Evolutionary conservation across 257 asterid species (phyloP).

Genomic region (Ajuga chamaepitys): DNA sequence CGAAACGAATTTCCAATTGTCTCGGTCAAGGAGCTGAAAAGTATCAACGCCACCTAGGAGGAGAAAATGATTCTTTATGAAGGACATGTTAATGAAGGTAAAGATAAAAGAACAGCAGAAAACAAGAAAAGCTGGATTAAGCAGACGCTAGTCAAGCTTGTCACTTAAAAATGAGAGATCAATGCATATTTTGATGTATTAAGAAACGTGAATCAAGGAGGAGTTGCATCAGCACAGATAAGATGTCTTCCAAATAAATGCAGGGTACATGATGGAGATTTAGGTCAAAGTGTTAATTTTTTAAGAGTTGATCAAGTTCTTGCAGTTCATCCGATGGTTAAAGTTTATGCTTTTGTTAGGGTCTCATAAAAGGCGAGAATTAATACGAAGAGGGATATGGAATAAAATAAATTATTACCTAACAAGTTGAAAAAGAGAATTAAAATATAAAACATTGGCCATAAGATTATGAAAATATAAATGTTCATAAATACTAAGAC

Average conservation of each 20-base stretch:
- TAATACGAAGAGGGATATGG: background rate
- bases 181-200: background rate
- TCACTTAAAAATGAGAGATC: background rate
- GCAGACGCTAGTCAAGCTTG: background rate
- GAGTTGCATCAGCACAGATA: background rate
- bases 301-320: background rate
- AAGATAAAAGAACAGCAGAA: background rate
- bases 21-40: conserved; percentile 99
- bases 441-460: no score
- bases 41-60: conserved; percentile 88
- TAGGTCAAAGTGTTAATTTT: background rate
- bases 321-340: background rate
- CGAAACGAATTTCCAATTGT: conserved; percentile 89
- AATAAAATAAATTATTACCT: background rate
- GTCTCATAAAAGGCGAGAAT: background rate
- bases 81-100: background rate
- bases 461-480: background rate
- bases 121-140: background rate
- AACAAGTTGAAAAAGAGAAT: conserved; percentile 4
- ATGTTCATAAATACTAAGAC: background rate
- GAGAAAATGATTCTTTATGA: conserved; percentile 18
- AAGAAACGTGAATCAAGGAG: background rate
- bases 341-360: background rate
- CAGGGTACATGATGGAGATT: background rate
- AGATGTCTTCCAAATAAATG: background rate